Percentiles rank a stretch among this genome's conserved stretches.
These are phyloP conservation scores for Pyrus hybrid DNA, from an alignment of 331 rosid species.

Conservation along the genomic window DNA sequence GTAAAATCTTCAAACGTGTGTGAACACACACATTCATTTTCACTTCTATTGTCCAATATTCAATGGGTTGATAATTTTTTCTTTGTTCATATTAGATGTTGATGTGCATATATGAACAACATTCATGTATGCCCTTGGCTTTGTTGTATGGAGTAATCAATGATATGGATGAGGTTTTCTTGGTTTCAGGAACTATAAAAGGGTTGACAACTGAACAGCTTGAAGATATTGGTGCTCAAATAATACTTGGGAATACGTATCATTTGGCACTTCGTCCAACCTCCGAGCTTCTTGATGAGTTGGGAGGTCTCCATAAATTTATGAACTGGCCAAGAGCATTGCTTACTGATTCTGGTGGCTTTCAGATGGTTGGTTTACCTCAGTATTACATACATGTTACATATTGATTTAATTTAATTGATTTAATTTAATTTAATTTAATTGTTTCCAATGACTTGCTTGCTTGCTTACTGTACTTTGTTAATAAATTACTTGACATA, in stretches of 20 bases:
- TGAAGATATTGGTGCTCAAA: slow-evolving; percentile 91
- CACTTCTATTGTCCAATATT: neutral
- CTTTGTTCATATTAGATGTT: neutral
- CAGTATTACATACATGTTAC: neutral
- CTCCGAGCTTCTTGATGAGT: slow-evolving; percentile 82
- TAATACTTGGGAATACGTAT: slow-evolving; percentile 92
- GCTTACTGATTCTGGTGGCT: slow-evolving; percentile 96
- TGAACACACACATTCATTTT: neutral
- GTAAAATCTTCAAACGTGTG: neutral
- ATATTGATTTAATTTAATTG: neutral
- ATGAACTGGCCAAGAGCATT: slow-evolving; percentile 96
- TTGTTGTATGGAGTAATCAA: neutral
- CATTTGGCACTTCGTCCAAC: slow-evolving; percentile 92
- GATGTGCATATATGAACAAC: neutral
- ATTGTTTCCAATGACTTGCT: neutral
- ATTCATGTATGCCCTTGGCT: neutral
- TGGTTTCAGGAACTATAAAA: slow-evolving; percentile 68
- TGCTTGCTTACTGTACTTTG: neutral
- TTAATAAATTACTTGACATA: neutral
- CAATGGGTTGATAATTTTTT: neutral
- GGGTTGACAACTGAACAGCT: slow-evolving; percentile 77
- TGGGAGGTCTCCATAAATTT: slow-evolving; percentile 83
- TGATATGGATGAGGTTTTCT: slow-evolving; percentile 7
- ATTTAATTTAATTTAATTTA: too few relatives aligned
- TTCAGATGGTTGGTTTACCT: slow-evolving; percentile 69